Base-by-base conservation (phyloP, 148 eudicot genomes). In the Agrostemma githago region DNA sequence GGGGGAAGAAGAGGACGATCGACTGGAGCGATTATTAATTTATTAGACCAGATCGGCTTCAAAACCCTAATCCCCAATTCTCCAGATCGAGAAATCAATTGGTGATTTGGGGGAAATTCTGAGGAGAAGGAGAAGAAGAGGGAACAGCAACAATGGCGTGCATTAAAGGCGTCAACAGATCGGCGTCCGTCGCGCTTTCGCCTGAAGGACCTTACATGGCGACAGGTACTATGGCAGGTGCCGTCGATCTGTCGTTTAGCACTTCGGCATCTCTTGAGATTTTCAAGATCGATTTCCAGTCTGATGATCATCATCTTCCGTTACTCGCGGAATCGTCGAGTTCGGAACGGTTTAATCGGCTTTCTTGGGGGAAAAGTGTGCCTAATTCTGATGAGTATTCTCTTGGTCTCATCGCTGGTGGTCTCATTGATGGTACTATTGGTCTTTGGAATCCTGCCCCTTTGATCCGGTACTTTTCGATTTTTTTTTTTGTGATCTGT, bases 151-250 rank as follows among this genome's bases (percentile, higher is more conserved):
- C 56, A 65, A 84, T 93, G 92, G 81, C 86, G 74, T 75, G 79
- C 71, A 81, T 94, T 62, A 94, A 89, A 84, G 86, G 84, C 54
- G 90, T 82, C 51, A 85, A 76, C 74, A 77, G 98, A 88, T 89
- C 97, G 82, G 98, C 97, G 41, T 79, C 90, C 81, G 92, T 81
- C 83, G 93, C 93, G 72, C 84, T 94, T 48, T 72, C 98, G 72
- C 97, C 98, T 51, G 96, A 92, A 43, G 79, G 85, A 10, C 88
- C 90, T 19, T 94, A 83, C 80, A 72, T 94, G 72, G 96, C 93
- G 37, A 89, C 98, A 21, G 97, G 93, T 16, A 94, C 97, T 59
- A 90, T 90, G 98, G 97, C 96, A 8, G 96, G 97, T 21, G 97
- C 97, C 11, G 98, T 95, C 62, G 97, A 95, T 84, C 82, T 87